Percentiles rank a stretch among this genome's conserved stretches.
Evolutionary conservation across 805 yeast species (phyloP).

Genomic region (Ogataea polymorpha): DNA sequence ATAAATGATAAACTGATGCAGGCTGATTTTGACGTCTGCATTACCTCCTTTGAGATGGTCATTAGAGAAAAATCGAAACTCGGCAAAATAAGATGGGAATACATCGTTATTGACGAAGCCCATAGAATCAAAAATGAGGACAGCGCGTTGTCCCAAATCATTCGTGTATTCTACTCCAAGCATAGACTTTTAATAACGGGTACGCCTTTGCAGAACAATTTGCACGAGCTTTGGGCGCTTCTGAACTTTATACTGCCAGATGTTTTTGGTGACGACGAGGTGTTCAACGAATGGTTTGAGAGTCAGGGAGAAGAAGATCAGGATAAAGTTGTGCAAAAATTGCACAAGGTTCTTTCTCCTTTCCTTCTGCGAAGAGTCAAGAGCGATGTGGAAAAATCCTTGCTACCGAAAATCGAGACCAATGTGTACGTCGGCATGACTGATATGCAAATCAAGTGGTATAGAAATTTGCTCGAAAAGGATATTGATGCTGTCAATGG

Average conservation of each 20-base stretch:
- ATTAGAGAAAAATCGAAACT: conserved; percentile 80
- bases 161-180: conserved; percentile 80
- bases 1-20: conserved; percentile 58
- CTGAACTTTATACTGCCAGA: conserved; percentile 89
- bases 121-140: conserved; percentile 96
- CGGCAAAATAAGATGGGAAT: conserved; percentile 88
- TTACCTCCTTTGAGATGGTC: conserved; percentile 92
- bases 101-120: conserved; percentile 92
- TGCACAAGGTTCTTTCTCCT: conserved; percentile 86
- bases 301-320: conserved; percentile 62
- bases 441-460: conserved; percentile 93
- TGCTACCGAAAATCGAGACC: conserved; percentile 85
- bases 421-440: conserved; percentile 93
- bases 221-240: conserved; percentile 96
- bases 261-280: conserved; percentile 86
- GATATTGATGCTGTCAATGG: conserved; percentile 97
- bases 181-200: conserved; percentile 89
- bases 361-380: conserved; percentile 86
- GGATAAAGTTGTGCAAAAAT: conserved; percentile 80
- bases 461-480: conserved; percentile 80
- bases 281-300: conserved; percentile 92
- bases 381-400: conserved; percentile 87
- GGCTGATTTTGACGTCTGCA: conserved; percentile 83
- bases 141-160: conserved; percentile 86
- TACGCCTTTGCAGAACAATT: conserved; percentile 90